These are phyloP conservation scores for Erodium moschatum DNA, from an alignment of 441 rosid species.

Conservation along the genomic window DNA sequence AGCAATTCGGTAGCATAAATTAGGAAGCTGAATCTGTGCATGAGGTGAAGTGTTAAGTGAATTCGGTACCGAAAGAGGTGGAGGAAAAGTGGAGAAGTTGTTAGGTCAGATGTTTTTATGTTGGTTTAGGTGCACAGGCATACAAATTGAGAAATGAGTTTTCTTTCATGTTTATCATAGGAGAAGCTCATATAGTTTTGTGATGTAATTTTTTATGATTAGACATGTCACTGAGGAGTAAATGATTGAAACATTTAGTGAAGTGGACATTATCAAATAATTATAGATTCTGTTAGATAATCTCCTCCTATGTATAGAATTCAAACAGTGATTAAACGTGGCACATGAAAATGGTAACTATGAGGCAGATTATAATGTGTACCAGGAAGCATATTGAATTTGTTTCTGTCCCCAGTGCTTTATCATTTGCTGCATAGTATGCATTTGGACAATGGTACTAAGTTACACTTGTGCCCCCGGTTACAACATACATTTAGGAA, in stretches of 20 bases:
- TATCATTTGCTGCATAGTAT: not conserved
- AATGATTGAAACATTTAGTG: not conserved
- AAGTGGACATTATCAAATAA: not conserved
- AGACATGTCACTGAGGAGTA: not conserved
- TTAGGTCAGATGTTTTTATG: not conserved
- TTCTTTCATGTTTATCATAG: not conserved
- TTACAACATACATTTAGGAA: not conserved
- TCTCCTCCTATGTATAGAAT: not conserved
- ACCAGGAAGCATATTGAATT: not conserved
- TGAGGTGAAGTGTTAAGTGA: not conserved
- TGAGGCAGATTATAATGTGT: not conserved
- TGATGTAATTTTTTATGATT: not conserved
- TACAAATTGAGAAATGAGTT: not conserved
- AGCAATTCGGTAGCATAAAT: not conserved
- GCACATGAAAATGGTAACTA: conserved; percentile 2
- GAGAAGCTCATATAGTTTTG: not conserved
- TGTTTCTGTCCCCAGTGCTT: not conserved
- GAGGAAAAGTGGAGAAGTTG: not conserved
- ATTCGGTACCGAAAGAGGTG: not conserved
- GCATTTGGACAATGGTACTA: not conserved
- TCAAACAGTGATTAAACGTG: not conserved
- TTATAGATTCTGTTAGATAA: not conserved
- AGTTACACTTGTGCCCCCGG: not conserved
- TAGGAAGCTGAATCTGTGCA: not conserved
- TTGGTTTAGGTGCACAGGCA: not conserved